phyloP scores from a whole-genome alignment of 164 flowering plant species.

The Vitis vinifera region DNA sequence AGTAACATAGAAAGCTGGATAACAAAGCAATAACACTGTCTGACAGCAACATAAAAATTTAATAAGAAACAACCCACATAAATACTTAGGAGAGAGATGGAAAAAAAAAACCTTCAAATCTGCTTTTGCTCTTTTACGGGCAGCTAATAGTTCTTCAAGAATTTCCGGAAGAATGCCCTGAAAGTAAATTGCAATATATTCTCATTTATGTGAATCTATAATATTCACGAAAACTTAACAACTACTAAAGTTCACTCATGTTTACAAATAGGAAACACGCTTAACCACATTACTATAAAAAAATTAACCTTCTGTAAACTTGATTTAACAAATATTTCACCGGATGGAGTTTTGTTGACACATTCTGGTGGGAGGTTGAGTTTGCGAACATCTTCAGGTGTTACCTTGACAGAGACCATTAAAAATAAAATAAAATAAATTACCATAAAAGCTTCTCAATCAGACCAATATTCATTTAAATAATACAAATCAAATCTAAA shows the following conservation, averaged over 20 bases:
- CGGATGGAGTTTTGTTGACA: conserved; percentile 92
- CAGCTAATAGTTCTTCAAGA: conserved; percentile 87
- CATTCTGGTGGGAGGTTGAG: conserved; percentile 84
- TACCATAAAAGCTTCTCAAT: not conserved
- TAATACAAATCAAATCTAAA: not conserved
- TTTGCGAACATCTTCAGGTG: conserved; percentile 77
- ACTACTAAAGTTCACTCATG: not conserved
- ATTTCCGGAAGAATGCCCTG: conserved; percentile 99
- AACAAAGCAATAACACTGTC: conserved; percentile 2
- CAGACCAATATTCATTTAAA: not conserved
- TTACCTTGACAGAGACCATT: conserved; percentile 52
- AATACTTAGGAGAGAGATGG: not conserved
- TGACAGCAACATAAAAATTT: not conserved
- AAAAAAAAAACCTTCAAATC: conserved; percentile 73
- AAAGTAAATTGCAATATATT: conserved; percentile 10
- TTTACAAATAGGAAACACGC: not conserved
- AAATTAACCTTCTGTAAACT: conserved; percentile 73
- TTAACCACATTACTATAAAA: not conserved
- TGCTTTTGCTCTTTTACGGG: conserved; percentile 96
- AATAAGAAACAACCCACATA: not conserved
- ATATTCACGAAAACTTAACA: not conserved
- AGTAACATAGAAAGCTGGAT: not conserved
- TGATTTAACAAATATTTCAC: conserved; percentile 91
- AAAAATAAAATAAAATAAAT: not conserved
- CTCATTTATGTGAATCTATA: not conserved